Evolutionary conservation across 805 yeast species (phyloP).

Genomic region (Zygotorulaspora chibaensis): DNA sequence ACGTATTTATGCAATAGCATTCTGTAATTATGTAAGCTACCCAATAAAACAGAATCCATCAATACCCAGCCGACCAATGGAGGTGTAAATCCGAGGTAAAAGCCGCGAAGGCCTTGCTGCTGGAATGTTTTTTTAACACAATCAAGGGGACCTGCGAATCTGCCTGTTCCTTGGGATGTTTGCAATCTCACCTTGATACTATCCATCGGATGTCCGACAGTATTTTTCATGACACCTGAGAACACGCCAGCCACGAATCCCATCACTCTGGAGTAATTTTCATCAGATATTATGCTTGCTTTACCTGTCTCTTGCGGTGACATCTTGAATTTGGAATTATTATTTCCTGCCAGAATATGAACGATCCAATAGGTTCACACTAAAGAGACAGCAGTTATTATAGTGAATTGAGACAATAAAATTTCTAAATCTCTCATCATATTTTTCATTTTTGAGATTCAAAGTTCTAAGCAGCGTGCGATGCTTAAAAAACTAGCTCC

Average conservation of each 20-base stretch:
- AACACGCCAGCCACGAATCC: constrained; percentile 89
- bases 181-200: constrained; percentile 85
- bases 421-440: too few species aligned
- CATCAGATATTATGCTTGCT: constrained; percentile 17
- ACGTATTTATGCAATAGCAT: constrained; percentile 59
- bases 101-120: constrained; percentile 73
- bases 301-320: not conserved
- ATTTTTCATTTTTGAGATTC: too few species aligned
- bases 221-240: constrained; percentile 81
- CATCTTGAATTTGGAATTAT: not conserved
- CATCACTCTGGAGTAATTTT: constrained; percentile 34
- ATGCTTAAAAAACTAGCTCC: too few species aligned
- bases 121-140: constrained; percentile 67
- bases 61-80: constrained; percentile 91
- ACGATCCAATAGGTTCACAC: too few species aligned
- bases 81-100: constrained; percentile 89
- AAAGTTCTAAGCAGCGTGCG: too few species aligned
- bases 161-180: constrained; percentile 55
- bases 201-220: constrained; percentile 92
- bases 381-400: too few species aligned
- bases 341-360: too few species aligned
- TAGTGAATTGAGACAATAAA: too few species aligned
- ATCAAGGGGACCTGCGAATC: constrained; percentile 78
- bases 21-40: constrained; percentile 76
- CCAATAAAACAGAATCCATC: constrained; percentile 90